Percentiles rank a stretch among this genome's conserved stretches.
phyloP scores from a whole-genome alignment of 192 early-diverging fungal species.

The Coemansia erecta region DNA sequence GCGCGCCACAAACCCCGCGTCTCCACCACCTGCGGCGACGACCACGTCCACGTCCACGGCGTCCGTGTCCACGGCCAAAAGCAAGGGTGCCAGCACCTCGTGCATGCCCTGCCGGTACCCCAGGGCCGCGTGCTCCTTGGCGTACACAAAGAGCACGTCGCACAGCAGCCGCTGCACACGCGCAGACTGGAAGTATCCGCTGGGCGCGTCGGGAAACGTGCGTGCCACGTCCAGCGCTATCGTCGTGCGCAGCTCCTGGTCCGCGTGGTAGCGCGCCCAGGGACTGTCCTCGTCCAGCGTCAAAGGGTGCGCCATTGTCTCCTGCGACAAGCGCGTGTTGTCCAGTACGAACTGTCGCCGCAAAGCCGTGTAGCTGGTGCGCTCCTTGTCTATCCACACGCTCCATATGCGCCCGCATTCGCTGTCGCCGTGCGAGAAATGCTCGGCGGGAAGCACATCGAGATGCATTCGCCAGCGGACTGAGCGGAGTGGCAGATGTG shows the following conservation, averaged over 20 bases:
- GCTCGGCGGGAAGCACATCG: constrained; percentile 32
- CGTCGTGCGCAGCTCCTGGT: constrained; percentile 77
- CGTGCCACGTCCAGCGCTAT: constrained; percentile 90
- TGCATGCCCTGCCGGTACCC: constrained; percentile 99
- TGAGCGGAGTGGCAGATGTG: constrained; percentile 28
- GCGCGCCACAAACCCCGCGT: constrained; percentile 39
- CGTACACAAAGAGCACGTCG: constrained; percentile 88
- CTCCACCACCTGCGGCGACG: too few relatives aligned
- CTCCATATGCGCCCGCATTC: constrained; percentile 29
- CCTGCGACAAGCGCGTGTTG: constrained; percentile 3
- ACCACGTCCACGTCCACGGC: constrained; percentile 41
- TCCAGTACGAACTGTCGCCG: constrained; percentile 26
- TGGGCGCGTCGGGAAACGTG: constrained; percentile 91
- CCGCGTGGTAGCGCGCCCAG: constrained; percentile 90
- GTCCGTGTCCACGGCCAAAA: constrained; percentile 75
- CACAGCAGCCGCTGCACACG: constrained; percentile 67
- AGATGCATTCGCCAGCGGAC: constrained; percentile 46
- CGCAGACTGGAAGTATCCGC: constrained; percentile 68
- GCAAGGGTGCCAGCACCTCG: constrained; percentile 84
- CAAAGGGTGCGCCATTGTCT: constrained; percentile 74
- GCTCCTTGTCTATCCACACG: constrained; percentile 25
- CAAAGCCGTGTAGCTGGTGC: constrained; percentile 25
- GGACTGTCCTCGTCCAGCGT: constrained; percentile 85
- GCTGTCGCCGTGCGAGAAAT: constrained; percentile 30
- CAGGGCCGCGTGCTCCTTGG: constrained; percentile 83